phyloP scores from a whole-genome alignment of 768 basidiomycete species.

The Suillus sp. region DNA sequence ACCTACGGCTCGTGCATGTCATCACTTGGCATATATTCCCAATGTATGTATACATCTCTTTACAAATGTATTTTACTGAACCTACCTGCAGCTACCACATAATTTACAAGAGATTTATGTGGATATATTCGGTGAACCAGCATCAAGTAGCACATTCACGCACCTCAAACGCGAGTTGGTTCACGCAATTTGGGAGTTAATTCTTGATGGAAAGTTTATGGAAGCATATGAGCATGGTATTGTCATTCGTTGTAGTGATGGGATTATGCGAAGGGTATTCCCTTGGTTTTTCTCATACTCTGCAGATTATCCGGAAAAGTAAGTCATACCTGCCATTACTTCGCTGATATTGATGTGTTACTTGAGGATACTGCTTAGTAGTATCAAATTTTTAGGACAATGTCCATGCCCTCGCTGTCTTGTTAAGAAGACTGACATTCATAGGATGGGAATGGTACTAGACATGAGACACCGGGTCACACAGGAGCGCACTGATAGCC shows the following conservation, averaged over 20 bases:
- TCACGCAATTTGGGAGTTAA: constrained; percentile 20
- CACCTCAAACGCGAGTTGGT: constrained; percentile 23
- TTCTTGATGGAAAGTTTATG: constrained; percentile 27
- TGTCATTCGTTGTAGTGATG: constrained; percentile 21
- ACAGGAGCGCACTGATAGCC: constrained; percentile 2
- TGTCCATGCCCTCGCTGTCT: constrained; percentile 25
- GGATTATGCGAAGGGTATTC: constrained; percentile 19
- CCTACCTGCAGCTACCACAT: constrained; percentile 8
- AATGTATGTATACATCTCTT: constrained; percentile 5
- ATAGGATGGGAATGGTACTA: constrained; percentile 14
- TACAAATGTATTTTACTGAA: not conserved
- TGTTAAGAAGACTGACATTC: constrained; percentile 13
- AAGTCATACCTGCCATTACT: not conserved
- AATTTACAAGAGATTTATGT: constrained; percentile 7
- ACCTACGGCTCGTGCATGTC: not conserved
- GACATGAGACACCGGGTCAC: constrained; percentile 11
- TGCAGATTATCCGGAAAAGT: constrained; percentile 28
- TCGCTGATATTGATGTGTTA: constrained; percentile 4
- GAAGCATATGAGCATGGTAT: constrained; percentile 27
- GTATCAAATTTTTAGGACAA: constrained; percentile 25
- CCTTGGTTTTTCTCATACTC: constrained; percentile 28
- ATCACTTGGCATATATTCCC: not conserved
- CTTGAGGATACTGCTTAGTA: constrained; percentile 21
- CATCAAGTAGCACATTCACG: constrained; percentile 8
- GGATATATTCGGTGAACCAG: constrained; percentile 4